Conservation (phyloP, 148 eudicot species). For the Silene latifolia region DNA sequence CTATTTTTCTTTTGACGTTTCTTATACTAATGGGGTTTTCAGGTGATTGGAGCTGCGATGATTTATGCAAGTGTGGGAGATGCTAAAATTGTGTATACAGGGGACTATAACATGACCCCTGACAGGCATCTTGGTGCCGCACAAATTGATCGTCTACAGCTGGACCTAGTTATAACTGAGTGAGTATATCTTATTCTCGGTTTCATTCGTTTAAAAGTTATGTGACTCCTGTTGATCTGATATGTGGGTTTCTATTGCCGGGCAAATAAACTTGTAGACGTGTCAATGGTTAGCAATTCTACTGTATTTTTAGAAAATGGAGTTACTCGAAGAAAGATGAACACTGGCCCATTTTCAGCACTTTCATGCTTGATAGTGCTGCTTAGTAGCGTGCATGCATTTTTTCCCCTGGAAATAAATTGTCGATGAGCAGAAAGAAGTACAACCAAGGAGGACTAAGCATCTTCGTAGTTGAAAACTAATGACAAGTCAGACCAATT, state of each 20-base stretch:
- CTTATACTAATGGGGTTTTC: slow-evolving; percentile 15
- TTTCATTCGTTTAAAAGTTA: background rate
- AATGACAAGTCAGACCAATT: background rate
- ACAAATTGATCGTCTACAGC: slow-evolving; percentile 77
- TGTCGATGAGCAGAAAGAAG: background rate
- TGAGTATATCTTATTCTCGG: slow-evolving; percentile 28
- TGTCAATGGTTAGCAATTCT: too few relatives aligned
- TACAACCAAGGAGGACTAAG: background rate
- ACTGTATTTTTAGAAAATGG: too few relatives aligned
- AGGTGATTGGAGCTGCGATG: slow-evolving; percentile 99
- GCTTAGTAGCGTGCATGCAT: background rate
- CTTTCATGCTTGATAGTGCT: background rate
- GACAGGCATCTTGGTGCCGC: slow-evolving; percentile 98
- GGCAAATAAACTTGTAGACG: background rate
- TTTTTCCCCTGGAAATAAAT: background rate
- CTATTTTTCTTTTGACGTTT: background rate
- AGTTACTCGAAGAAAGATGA: background rate
- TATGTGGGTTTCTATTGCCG: background rate
- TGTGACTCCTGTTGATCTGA: background rate
- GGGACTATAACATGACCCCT: slow-evolving; percentile 96
- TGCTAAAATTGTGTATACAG: slow-evolving; percentile 76
- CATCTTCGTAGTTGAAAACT: background rate
- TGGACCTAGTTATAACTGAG: slow-evolving; percentile 92
- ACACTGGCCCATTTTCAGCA: background rate
- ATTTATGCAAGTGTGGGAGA: slow-evolving; percentile 89